phyloP scores from a whole-genome alignment of 2,329 filamentous ascomycete genomes.

The Lachnellula cervina region DNA sequence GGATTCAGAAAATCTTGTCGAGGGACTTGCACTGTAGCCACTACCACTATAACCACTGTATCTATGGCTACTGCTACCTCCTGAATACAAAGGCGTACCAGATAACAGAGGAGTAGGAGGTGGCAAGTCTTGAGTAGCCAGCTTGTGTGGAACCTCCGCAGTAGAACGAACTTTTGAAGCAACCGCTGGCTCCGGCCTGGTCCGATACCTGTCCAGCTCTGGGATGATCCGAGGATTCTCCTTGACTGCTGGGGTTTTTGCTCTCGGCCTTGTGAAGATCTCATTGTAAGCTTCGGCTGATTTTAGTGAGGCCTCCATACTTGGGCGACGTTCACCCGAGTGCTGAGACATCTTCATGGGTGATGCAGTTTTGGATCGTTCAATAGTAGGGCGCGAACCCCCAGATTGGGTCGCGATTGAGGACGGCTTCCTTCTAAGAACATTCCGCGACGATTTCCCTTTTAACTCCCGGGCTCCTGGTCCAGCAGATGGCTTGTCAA shows the following conservation, averaged over 20 bases:
- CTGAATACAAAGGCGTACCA: conserved; percentile 34
- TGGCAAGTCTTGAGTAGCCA: conserved; percentile 61
- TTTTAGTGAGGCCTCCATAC: conserved; percentile 20
- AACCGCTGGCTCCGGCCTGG: conserved; percentile 37
- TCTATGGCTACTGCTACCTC: conserved; percentile 39
- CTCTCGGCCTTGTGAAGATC: conserved; percentile 35
- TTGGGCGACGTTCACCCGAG: conserved; percentile 17
- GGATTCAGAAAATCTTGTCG: conserved; percentile 70
- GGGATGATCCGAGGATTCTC: conserved; percentile 42
- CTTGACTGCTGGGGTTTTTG: conserved; percentile 15
- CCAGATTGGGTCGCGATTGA: conserved; percentile 38
- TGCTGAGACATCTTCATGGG: conserved; percentile 15
- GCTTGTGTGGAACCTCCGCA: conserved; percentile 48
- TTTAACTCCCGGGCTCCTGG: conserved; percentile 17
- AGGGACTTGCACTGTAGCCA: conserved; percentile 65
- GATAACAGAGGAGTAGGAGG: conserved; percentile 63
- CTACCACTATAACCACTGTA: conserved; percentile 34
- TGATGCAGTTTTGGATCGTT: conserved; percentile 18
- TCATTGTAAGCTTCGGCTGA: conserved; percentile 33
- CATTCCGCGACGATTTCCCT: conserved; percentile 36
- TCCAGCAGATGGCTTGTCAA: conserved; percentile 8
- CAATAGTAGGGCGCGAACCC: conserved; percentile 18
- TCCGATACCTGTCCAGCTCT: conserved; percentile 57
- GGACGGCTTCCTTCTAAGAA: conserved; percentile 47
- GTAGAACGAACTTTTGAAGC: conserved; percentile 30